These are phyloP conservation scores for Globisporangium nagaii DNA, from an alignment of 352 stramenopile species.

Conservation along the genomic window DNA sequence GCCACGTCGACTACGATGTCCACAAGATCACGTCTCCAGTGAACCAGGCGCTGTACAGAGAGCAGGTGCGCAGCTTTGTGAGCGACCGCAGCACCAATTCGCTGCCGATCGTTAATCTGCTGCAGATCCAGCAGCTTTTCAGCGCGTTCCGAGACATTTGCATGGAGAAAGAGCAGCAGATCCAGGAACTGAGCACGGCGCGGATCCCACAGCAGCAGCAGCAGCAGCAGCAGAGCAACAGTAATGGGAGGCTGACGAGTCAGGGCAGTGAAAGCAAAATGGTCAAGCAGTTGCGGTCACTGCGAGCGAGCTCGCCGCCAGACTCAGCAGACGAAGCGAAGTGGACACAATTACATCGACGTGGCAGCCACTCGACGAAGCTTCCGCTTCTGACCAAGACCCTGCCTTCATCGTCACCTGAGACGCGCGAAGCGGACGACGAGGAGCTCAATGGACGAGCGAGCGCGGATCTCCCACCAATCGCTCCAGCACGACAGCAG, in stretches of 20 bases:
- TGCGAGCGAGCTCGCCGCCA: slow-evolving; percentile 22
- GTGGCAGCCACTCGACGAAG: background rate
- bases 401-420: background rate
- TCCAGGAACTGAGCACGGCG: background rate
- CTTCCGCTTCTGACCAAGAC: background rate
- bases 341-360: too few species aligned
- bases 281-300: slow-evolving; percentile 42
- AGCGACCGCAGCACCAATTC: slow-evolving; percentile 16
- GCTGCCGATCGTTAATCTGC: slow-evolving; percentile 34
- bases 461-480: background rate
- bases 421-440: slow-evolving; percentile 1
- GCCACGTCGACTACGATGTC: slow-evolving; percentile 23
- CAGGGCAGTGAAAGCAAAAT: slow-evolving; percentile 32
- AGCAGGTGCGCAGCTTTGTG: slow-evolving; percentile 30
- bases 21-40: slow-evolving; percentile 13
- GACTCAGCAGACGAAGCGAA: background rate
- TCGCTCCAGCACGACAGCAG: slow-evolving; percentile 5
- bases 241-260: background rate
- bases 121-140: slow-evolving; percentile 43
- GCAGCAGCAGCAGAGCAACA: background rate
- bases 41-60: slow-evolving; percentile 12
- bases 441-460: background rate
- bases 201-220: slow-evolving; percentile 1
- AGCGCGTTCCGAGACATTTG: slow-evolving; percentile 34
- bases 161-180: slow-evolving; percentile 18